Evolutionary conservation across 805 yeast species (phyloP), one percentile per base, ranked within the genome.

Genomic region (Saitoella complicata): DNA sequence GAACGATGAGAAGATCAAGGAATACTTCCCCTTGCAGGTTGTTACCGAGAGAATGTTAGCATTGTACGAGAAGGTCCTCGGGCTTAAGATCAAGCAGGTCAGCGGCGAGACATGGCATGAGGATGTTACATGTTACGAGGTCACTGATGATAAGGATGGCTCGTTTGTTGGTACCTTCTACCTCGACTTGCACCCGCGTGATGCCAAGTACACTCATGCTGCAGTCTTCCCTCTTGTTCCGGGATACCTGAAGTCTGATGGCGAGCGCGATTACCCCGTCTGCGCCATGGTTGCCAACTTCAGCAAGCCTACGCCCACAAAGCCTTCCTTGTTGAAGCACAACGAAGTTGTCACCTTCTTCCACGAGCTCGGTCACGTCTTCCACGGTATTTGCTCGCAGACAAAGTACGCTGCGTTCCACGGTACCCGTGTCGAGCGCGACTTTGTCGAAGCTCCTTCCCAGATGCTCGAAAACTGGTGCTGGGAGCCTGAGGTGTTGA

Each of bases 281-380:
- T 78, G 91, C 5, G 80, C 86, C 0, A 66, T 84, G 49, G 91
- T 84, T 32, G 82, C 94, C 65, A 84, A 82, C 61, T 84, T 84
- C 60, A 78, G 91, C 32, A 78, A 78, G 56, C 85, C 88, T 39
- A 71, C 79, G 5, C 62, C 65, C 11, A 72, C 68, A 30, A 80
- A 77, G 57, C 93, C 88, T 13, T 74, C 87, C 1, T 66, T 84
- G 52, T 69, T 84, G 54, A 78, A 78, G 54, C 94, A 84, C 58
- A 68, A 67, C 50, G 93, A 83, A 58, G 83, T 83, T 8, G 76
- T 76, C 21, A 84, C 94, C 0, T 79, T 84, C 53, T 84, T 84
- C 76, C 94, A 84, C 57, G 94, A 84, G 61, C 69, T 83, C 51
- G 94, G 94, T 30, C 94, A 84, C 56, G 94, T 93, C 46, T 79